Evolutionary conservation across 192 early-diverging fungal genomes (phyloP).

Genomic region (Linnemannia schmuckeri): DNA sequence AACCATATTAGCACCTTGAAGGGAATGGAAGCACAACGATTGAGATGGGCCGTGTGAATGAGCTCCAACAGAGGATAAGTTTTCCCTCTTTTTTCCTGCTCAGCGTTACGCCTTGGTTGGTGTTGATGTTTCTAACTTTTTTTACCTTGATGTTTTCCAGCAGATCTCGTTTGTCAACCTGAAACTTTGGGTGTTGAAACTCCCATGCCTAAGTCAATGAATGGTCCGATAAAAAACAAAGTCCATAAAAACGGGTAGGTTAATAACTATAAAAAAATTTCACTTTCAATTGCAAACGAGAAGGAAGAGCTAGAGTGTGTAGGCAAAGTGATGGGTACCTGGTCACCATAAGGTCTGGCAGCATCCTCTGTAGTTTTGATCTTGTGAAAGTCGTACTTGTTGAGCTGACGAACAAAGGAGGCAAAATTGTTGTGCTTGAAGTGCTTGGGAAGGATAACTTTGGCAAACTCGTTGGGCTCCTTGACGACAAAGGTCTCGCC

Average conservation of each 20-base stretch:
- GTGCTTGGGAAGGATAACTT: constrained; percentile 72
- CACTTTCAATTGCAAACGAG: constrained; percentile 3
- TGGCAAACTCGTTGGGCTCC: constrained; percentile 79
- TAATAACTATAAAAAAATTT: not conserved
- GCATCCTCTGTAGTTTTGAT: constrained; percentile 69
- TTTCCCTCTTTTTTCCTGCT: no score
- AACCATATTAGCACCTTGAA: not conserved
- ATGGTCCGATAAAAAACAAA: not conserved
- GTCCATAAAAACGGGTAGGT: not conserved
- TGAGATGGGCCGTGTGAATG: not conserved
- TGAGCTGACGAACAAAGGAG: constrained; percentile 81
- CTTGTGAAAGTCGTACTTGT: constrained; percentile 87
- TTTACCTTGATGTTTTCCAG: constrained; percentile 69
- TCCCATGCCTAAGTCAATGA: constrained; percentile 67
- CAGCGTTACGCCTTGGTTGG: no score
- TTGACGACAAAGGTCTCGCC: constrained; percentile 80
- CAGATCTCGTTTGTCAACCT: constrained; percentile 66
- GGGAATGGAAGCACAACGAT: not conserved
- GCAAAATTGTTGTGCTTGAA: constrained; percentile 83
- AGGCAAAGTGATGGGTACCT: constrained; percentile 40
- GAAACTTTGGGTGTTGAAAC: constrained; percentile 78
- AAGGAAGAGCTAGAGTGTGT: not conserved
- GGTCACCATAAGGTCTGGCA: constrained; percentile 63
- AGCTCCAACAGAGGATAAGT: no score
- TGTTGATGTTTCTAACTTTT: not conserved